A percentile compares a stretch with the other conserved stretches of the same genome.
Conservation (phyloP, 306 rosid species). For the Cicer pinnatifidum region DNA sequence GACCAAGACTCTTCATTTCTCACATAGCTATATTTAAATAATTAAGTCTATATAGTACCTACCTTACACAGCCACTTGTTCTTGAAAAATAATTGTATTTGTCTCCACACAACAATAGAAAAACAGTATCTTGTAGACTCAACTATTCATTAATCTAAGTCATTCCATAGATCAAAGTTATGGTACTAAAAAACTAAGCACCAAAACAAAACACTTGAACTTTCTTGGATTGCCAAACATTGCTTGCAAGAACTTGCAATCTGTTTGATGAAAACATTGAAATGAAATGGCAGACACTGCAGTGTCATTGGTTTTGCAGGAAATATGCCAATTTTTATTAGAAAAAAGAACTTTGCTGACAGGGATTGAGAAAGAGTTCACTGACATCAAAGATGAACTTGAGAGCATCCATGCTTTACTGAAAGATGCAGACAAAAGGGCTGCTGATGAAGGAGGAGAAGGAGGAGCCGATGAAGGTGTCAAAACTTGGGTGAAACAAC, state of each 20-base stretch:
- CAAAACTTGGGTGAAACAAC: slow-evolving; percentile 26
- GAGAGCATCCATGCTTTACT: background rate
- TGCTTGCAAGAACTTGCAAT: background rate
- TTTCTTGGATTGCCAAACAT: background rate
- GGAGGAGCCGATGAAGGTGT: background rate
- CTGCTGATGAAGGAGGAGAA: background rate
- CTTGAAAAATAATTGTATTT: background rate
- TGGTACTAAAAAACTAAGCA: background rate
- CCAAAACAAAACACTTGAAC: background rate
- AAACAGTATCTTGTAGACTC: background rate
- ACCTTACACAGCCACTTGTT: no score
- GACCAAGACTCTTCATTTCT: no score
- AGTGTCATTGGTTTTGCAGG: background rate
- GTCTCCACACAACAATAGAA: background rate
- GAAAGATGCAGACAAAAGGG: slow-evolving; percentile 32
- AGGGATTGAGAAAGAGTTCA: background rate
- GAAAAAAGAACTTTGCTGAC: background rate
- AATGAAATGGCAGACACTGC: slow-evolving; percentile 3
- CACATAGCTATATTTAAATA: no score
- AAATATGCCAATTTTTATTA: background rate
- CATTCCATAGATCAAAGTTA: background rate
- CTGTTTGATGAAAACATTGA: background rate
- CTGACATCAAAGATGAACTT: slow-evolving; percentile 21
- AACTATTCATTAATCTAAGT: background rate
- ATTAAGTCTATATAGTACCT: no score